These are phyloP conservation scores for Dioszegia crocea DNA, from an alignment of 768 basidiomycete genomes.

Conservation along the genomic window DNA sequence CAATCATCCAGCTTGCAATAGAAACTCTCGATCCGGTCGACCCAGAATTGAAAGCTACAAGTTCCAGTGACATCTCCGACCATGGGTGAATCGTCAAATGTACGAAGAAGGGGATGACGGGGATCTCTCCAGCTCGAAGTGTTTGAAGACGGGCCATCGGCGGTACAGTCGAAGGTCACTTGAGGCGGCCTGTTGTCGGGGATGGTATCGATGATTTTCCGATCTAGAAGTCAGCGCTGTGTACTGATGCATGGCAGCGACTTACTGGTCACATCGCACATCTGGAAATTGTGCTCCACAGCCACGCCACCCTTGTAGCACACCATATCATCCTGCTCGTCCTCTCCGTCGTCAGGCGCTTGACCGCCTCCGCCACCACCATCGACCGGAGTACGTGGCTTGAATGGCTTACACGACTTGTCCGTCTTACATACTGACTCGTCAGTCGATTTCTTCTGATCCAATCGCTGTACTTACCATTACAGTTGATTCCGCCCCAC, in stretches of 20 bases:
- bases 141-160: conserved; percentile 41
- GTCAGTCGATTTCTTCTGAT: background rate
- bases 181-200: conserved; percentile 79
- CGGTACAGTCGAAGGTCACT: conserved; percentile 84
- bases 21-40: conserved; percentile 87
- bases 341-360: conserved; percentile 39
- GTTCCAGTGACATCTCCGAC: conserved; percentile 56
- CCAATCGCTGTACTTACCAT: conserved; percentile 60
- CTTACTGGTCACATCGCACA: conserved; percentile 97
- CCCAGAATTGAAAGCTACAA: conserved; percentile 98
- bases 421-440: conserved; percentile 76
- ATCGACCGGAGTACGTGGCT: conserved; percentile 48
- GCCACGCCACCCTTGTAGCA: conserved; percentile 92
- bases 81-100: conserved; percentile 11
- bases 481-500: conserved; percentile 96
- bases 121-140: conserved; percentile 6
- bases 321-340: conserved; percentile 65
- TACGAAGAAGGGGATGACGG: conserved; percentile 23
- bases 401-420: conserved; percentile 72
- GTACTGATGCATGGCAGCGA: conserved; percentile 12
- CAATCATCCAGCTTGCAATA: conserved; percentile 84
- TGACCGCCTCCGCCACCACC: conserved; percentile 8
- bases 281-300: conserved; percentile 92
- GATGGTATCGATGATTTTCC: conserved; percentile 92
- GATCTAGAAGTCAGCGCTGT: conserved; percentile 57